Evolutionary conservation across 2,329 filamentous ascomycete genomes (phyloP).

Genomic region (Colletotrichum brevisporum): DNA sequence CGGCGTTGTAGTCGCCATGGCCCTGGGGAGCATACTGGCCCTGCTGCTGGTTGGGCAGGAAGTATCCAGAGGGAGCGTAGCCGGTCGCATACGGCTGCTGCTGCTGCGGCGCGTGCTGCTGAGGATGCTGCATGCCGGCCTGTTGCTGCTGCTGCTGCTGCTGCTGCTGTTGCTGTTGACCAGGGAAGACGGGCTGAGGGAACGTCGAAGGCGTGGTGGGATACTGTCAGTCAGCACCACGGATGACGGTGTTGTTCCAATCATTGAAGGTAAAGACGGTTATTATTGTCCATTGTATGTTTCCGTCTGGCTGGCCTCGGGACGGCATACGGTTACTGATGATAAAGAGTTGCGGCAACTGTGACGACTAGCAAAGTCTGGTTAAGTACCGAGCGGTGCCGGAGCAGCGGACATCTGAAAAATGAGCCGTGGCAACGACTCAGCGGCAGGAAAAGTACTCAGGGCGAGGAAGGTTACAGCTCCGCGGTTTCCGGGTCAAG

Average conservation of each 20-base stretch:
- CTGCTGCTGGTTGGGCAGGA: slow-evolving; percentile 72
- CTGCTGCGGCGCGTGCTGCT: slow-evolving; percentile 49
- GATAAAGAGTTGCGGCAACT: slow-evolving; percentile 22
- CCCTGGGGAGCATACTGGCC: slow-evolving; percentile 56
- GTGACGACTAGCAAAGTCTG: slow-evolving; percentile 36
- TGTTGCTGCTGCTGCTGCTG: slow-evolving; percentile 59
- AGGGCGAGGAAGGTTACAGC: slow-evolving; percentile 33
- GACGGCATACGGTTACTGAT: too few relatives aligned
- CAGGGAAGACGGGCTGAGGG: slow-evolving; percentile 84
- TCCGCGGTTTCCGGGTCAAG: slow-evolving; percentile 34
- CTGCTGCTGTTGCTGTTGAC: slow-evolving; percentile 57
- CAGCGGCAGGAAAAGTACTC: slow-evolving; percentile 31
- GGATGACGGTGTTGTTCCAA: too few relatives aligned
- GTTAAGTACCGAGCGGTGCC: too few relatives aligned
- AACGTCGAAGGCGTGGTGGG: slow-evolving; percentile 96
- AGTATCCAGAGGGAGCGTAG: slow-evolving; percentile 69
- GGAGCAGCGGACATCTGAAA: not conserved
- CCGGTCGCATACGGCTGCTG: slow-evolving; percentile 62
- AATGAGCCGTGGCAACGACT: slow-evolving; percentile 12
- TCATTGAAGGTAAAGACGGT: slow-evolving; percentile 74
- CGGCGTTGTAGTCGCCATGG: slow-evolving; percentile 60
- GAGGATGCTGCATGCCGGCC: slow-evolving; percentile 46
- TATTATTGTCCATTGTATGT: slow-evolving; percentile 69
- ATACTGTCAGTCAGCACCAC: slow-evolving; percentile 81
- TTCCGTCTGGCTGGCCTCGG: too few relatives aligned